Evolutionary conservation across 305 asterid species (phyloP), one percentile per base, ranked within the genome.

Genomic region (Rubia tinctorum): DNA sequence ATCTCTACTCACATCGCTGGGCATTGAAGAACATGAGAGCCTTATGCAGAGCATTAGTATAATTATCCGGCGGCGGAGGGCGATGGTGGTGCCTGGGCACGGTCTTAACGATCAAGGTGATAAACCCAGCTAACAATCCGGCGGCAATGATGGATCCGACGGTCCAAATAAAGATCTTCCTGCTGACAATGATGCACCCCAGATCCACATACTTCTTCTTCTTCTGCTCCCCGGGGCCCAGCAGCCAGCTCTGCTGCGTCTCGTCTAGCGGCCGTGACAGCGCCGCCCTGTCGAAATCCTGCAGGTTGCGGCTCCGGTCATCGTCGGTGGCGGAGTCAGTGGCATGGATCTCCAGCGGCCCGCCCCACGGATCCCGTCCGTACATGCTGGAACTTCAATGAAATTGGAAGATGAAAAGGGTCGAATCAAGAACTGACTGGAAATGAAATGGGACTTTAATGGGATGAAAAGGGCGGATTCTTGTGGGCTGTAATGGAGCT

Each of bases 191-290:
- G 72, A 94, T 79, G 87, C 97, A 94, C 8, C 99, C 99, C 62
- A 94, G 95, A 90, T 94, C 99, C 70, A 94, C 97, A 68, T 94
- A 94, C 81, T 86, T 89, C 86, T 94, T 91, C 95, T 95, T 95
- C 94, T 94, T 94, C 88, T 89, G 95, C 78, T 94, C 97, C 25
- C 91, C 93, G 0, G 96, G 99, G 0, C 99, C 97, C 59, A 91
- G 84, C 71, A 94, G 80, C 99, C 99, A 94, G 80, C 99, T 94
- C 83, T 94, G 99, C 77, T 94, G 99, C 25, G 99, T 94, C 86
- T 94, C 98, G 59, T 92, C 98, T 43, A 94, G 83, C 56, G 86
- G 90, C 73, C 97, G 87, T 4, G 99, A 94, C 77, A 94, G 80
- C 69, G 99, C 97, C 76, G 98, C 99, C 84, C 88, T 79, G 68